Percentiles rank a stretch among this genome's conserved stretches.
Conservation (phyloP, 2,329 filamentous ascomycete genomes). For the Cytospora paraplurivora region DNA sequence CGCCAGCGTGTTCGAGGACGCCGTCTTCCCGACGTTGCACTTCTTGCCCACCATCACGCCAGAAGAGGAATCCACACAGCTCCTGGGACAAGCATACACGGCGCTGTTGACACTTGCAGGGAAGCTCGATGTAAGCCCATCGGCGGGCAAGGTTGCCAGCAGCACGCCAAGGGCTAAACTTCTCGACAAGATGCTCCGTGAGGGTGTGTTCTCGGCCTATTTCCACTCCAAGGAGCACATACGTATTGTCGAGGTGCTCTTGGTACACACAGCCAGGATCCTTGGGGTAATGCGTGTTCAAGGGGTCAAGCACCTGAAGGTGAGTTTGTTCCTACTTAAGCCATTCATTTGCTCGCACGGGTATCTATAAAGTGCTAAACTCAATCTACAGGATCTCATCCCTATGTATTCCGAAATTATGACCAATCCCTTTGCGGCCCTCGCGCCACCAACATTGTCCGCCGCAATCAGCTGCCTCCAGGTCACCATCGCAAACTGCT, state of each 20-base stretch:
- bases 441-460: slow-evolving; percentile 55
- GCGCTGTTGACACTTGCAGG: slow-evolving; percentile 63
- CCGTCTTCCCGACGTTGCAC: slow-evolving; percentile 70
- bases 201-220: slow-evolving; percentile 58
- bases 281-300: slow-evolving; percentile 62
- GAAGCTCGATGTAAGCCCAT: slow-evolving; percentile 37
- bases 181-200: slow-evolving; percentile 57
- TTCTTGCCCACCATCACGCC: slow-evolving; percentile 78
- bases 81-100: slow-evolving; percentile 68
- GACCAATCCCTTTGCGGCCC: slow-evolving; percentile 66
- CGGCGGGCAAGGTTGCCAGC: slow-evolving; percentile 22
- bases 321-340: slow-evolving; percentile 42
- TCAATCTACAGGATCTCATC: slow-evolving; percentile 58
- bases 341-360: slow-evolving; percentile 25
- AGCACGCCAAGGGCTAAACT: slow-evolving; percentile 39
- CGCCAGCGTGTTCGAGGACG: slow-evolving; percentile 67
- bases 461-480: slow-evolving; percentile 57
- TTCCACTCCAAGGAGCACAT: slow-evolving; percentile 62
- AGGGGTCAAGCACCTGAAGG: slow-evolving; percentile 68
- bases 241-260: slow-evolving; percentile 57
- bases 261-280: slow-evolving; percentile 51
- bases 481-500: slow-evolving; percentile 62
- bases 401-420: slow-evolving; percentile 67
- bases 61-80: slow-evolving; percentile 64
- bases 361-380: slow-evolving; percentile 17